These are phyloP conservation scores for Ganoderma resinaceum DNA, from an alignment of 1,284 basidiomycete genomes.

Conservation along the genomic window DNA sequence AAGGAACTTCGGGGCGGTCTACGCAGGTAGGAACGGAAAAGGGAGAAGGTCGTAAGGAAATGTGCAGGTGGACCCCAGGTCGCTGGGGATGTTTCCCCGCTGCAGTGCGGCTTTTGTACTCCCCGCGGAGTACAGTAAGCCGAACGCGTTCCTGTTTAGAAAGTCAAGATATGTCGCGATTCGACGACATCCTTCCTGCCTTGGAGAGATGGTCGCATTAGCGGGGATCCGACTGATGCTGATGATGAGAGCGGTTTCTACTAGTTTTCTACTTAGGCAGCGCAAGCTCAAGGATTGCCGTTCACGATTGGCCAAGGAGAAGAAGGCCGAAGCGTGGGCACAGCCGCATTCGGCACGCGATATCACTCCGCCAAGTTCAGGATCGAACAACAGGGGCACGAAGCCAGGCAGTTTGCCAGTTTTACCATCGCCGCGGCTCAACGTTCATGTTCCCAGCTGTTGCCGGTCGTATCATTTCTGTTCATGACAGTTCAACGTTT, in stretches of 20 bases:
- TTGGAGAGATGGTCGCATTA: not conserved
- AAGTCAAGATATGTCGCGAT: not conserved
- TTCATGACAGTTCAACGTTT: not conserved
- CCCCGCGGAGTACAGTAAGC: not conserved
- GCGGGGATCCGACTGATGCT: not conserved
- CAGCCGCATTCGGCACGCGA: not conserved
- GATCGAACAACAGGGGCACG: not conserved
- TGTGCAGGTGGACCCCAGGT: not conserved
- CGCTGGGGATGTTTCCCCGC: not conserved
- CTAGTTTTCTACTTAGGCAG: no score
- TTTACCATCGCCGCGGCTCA: not conserved
- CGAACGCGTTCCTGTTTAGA: not conserved
- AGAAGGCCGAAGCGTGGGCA: not conserved
- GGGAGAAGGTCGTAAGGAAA: not conserved
- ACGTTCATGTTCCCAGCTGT: not conserved
- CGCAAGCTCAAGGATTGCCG: not conserved
- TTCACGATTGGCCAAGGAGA: not conserved
- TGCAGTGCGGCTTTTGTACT: not conserved
- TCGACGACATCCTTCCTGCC: not conserved
- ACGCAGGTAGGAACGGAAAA: not conserved
- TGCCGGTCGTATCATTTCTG: not conserved
- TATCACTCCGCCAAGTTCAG: not conserved
- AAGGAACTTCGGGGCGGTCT: slow-evolving; percentile 1
- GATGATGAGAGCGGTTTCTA: not conserved
- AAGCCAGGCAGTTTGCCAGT: not conserved